These are phyloP conservation scores for Trebouxia sp. DNA, from an alignment of 139 green algal species.

Conservation along the genomic window DNA sequence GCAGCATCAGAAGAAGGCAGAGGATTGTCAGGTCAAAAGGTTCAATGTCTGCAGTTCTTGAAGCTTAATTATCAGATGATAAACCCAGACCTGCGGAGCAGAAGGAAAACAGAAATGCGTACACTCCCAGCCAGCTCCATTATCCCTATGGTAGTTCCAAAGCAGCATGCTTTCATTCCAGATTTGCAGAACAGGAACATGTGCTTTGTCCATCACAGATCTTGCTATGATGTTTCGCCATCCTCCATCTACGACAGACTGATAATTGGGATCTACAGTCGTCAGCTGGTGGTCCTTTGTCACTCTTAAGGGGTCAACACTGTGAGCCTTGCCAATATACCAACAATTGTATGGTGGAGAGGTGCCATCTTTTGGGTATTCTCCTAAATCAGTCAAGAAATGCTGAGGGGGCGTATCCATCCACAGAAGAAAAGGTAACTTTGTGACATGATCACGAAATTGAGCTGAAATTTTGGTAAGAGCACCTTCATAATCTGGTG, in stretches of 20 bases:
- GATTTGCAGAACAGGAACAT: slow-evolving; percentile 23
- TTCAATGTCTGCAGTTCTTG: background rate
- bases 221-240: slow-evolving; percentile 35
- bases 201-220: background rate
- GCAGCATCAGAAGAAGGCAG: too few species aligned
- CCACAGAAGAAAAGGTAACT: slow-evolving; percentile 24
- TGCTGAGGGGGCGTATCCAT: slow-evolving; percentile 39
- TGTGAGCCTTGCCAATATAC: slow-evolving; percentile 1
- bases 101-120: slow-evolving; percentile 39
- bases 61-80: slow-evolving; percentile 24
- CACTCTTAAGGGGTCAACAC: background rate
- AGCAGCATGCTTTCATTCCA: slow-evolving; percentile 35
- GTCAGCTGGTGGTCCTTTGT: slow-evolving; percentile 24
- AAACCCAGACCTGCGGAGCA: slow-evolving; percentile 36
- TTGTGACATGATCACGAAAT: background rate
- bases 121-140: slow-evolving; percentile 37
- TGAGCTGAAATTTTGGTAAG: slow-evolving; percentile 5
- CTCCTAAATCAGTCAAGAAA: slow-evolving; percentile 33
- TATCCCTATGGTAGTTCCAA: slow-evolving; percentile 40
- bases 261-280: background rate
- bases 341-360: slow-evolving; percentile 11
- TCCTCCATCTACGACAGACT: slow-evolving; percentile 15
- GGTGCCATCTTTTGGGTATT: background rate
- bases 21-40: too few species aligned
- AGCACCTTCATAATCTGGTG: slow-evolving; percentile 17